Conservation (phyloP, 495 filamentous ascomycete genomes). For the Cryomyces minteri region DNA sequence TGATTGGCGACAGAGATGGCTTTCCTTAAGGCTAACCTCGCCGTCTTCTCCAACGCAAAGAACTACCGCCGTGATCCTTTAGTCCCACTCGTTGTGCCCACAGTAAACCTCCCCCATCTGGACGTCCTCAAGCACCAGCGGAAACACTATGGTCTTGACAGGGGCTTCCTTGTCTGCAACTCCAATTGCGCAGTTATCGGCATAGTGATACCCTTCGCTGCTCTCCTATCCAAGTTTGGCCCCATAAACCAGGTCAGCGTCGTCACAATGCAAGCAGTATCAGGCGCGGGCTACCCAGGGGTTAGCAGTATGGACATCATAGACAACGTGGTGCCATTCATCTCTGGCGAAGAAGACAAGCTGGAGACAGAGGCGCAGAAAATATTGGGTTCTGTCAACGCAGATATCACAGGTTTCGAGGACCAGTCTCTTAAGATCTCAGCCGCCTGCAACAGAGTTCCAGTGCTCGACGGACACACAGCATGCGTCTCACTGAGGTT, state of each 20-base stretch:
- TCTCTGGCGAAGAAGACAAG: too few species aligned
- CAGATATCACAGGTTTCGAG: constrained; percentile 15
- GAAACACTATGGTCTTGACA: constrained; percentile 14
- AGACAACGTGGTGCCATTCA: constrained; percentile 27
- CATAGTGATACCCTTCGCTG: constrained; percentile 25
- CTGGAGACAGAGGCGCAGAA: too few species aligned
- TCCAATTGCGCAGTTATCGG: constrained; percentile 28
- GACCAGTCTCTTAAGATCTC: constrained; percentile 20
- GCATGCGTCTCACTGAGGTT: too few species aligned
- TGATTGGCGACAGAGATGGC: constrained; percentile 26
- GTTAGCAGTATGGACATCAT: constrained; percentile 27
- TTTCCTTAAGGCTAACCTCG: constrained; percentile 21
- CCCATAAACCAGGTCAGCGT: constrained; percentile 21
- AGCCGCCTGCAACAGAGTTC: too few species aligned
- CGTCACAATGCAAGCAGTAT: constrained; percentile 26
- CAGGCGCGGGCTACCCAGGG: constrained; percentile 25
- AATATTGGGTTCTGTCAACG: constrained; percentile 21
- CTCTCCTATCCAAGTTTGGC: constrained; percentile 21
- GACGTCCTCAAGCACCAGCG: constrained; percentile 21
- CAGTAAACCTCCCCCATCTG: constrained; percentile 23
- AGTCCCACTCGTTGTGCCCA: constrained; percentile 25
- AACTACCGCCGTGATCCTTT: constrained; percentile 25
- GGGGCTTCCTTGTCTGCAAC: constrained; percentile 27
- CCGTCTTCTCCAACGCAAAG: constrained; percentile 26
- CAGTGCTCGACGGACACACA: too few species aligned